Evolutionary conservation across 257 asterid species (phyloP).

Genomic region (Plantago major): DNA sequence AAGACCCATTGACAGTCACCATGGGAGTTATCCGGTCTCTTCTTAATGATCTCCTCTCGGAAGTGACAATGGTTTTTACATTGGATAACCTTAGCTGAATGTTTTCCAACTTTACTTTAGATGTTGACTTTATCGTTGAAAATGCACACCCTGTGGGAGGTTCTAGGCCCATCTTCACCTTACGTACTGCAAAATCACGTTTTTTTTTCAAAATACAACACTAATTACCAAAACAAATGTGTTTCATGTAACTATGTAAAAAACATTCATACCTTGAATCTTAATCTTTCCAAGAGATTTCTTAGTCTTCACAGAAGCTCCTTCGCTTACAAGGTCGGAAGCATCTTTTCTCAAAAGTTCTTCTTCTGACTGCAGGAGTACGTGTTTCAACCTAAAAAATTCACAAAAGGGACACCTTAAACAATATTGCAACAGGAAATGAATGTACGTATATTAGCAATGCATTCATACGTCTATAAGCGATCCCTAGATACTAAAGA

Average conservation of each 20-base stretch:
- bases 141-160: slow-evolving; percentile 85
- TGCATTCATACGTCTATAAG: too few species aligned
- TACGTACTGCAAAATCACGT: slow-evolving; percentile 54
- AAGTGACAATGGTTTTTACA: slow-evolving; percentile 59
- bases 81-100: slow-evolving; percentile 57
- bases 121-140: slow-evolving; percentile 58
- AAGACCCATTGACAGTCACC: slow-evolving; percentile 46
- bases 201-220: not conserved
- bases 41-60: slow-evolving; percentile 64
- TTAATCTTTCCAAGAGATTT: slow-evolving; percentile 83
- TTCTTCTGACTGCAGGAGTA: slow-evolving; percentile 80
- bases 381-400: slow-evolving; percentile 54
- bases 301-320: slow-evolving; percentile 68
- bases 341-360: slow-evolving; percentile 66
- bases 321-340: slow-evolving; percentile 71
- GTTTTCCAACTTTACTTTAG: slow-evolving; percentile 56
- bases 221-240: slow-evolving; percentile 10
- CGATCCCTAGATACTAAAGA: too few species aligned
- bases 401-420: slow-evolving; percentile 3
- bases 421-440: not conserved
- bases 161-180: slow-evolving; percentile 80
- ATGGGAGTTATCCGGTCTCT: slow-evolving; percentile 53
- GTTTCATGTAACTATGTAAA: not conserved
- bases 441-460: too few species aligned
- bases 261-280: slow-evolving; percentile 61